Evolutionary conservation across 495 filamentous ascomycete genomes (phyloP), one percentile per base, ranked within the genome.

Genomic region (Neurospora sp.): DNA sequence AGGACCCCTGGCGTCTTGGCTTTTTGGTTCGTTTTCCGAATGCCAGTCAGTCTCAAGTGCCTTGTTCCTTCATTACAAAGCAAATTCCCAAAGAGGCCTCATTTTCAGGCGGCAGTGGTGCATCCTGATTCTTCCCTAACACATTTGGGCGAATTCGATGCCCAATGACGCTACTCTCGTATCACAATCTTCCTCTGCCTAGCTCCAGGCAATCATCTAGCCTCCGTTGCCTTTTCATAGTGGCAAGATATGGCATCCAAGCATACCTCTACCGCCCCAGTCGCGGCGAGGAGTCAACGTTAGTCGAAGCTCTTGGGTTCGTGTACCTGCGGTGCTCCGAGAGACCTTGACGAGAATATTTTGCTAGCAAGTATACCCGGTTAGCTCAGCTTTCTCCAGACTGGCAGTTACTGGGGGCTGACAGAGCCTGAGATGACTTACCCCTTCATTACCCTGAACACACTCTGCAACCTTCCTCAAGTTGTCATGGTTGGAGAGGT

Each of bases 241-340:
- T n/a, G 92, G 93, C 75, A 96, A 81, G 42, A 97, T 86, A 86
- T 96, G 93, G 80, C 95, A 98, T 40, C 95, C 95, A 73, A 98
- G 82, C 76, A 95, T 79, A 5, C 95, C 95, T 77, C 92, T 87
- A 10, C 95, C 95, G 69, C 94, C 95, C 95, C 95, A 98, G 78
- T 92, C 84, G 54, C 87, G 86, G 72, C 89, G 86, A 54, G 95
- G 95, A 71, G 84, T 91, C 73, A 98, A 80, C 71, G 88, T 89
- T 72, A 97, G 78, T 27, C 89, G 83, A 70, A 95, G 77, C 70
- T 93, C 90, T 72, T 89, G 81, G 69, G 80, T 79, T 76, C 73
- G 81, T 74, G 77, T 77, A 46, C 77, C 81, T 54, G 74, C 86
- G 77, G 72, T 80, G 70, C 81, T 85, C 42, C 92, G 84, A 10